Conservation (phyloP, 1,284 basidiomycete genomes). For the Kwoniella shivajii region DNA sequence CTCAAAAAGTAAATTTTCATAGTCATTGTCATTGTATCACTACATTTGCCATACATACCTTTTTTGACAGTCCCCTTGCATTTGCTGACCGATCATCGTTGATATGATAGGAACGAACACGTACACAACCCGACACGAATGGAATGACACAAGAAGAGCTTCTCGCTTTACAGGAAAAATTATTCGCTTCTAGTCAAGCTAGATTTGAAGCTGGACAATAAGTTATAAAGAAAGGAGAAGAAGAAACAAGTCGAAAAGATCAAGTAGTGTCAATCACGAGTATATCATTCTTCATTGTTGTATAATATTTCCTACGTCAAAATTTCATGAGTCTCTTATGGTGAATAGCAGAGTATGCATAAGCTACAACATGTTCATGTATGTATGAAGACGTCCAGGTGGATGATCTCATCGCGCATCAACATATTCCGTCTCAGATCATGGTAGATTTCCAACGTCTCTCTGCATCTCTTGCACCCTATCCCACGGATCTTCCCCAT, state of each 20-base stretch:
- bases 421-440: not conserved
- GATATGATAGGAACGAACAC: slow-evolving; percentile 59
- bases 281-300: not conserved
- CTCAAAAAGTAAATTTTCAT: slow-evolving; percentile 43
- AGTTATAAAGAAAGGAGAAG: no score
- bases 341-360: not conserved
- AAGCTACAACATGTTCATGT: no score
- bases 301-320: not conserved
- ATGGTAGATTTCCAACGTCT: not conserved
- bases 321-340: no score
- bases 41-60: no score
- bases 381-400: not conserved
- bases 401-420: not conserved
- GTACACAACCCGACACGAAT: slow-evolving; percentile 83
- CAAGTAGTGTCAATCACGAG: not conserved
- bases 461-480: slow-evolving; percentile 11
- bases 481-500: slow-evolving; percentile 14
- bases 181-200: slow-evolving; percentile 82
- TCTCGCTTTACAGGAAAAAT: slow-evolving; percentile 78
- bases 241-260: not conserved
- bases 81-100: no score
- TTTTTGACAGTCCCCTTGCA: no score
- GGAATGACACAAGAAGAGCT: slow-evolving; percentile 92
- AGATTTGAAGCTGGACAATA: slow-evolving; percentile 55
- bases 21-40: no score